phyloP scores from a whole-genome alignment of 2,329 filamentous ascomycete genomes.

The Cladosporium austrohemisphaericum region DNA sequence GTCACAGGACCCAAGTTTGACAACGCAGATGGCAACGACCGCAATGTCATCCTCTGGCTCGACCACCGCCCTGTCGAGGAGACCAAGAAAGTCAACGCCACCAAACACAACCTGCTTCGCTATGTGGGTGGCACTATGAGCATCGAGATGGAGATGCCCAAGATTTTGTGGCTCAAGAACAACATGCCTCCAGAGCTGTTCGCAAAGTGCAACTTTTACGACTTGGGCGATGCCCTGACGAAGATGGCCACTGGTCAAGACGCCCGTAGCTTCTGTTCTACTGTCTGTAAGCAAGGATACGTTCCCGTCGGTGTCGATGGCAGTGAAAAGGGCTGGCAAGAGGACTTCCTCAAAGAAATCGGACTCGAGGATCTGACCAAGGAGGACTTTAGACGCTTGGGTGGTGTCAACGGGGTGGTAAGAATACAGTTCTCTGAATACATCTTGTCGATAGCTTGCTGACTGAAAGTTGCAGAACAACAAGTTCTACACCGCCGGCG shows the following conservation, averaged over 20 bases:
- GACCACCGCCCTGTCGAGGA: constrained; percentile 90
- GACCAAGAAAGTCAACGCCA: constrained; percentile 89
- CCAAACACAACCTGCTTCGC: constrained; percentile 84
- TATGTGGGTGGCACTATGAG: constrained; percentile 99
- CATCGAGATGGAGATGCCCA: constrained; percentile 99
- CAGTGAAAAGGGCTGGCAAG: constrained; percentile 96
- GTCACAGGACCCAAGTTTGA: constrained; percentile 86
- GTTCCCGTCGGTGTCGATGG: constrained; percentile 96
- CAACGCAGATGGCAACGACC: constrained; percentile 70
- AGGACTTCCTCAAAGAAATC: constrained; percentile 84
- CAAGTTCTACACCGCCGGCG: constrained; percentile 84
- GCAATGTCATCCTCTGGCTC: constrained; percentile 95
- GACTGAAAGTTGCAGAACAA: constrained; percentile 67
- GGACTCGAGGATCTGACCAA: constrained; percentile 71
- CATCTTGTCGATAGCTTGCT: constrained; percentile 18
- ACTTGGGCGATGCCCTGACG: constrained; percentile 86
- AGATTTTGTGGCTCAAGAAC: constrained; percentile 97
- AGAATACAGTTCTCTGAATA: constrained; percentile 29
- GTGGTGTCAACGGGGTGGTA: constrained; percentile 92
- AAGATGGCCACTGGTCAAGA: constrained; percentile 91
- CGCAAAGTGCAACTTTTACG: constrained; percentile 92
- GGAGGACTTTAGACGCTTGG: constrained; percentile 88
- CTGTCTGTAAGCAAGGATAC: constrained; percentile 95
- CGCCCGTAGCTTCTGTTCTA: constrained; percentile 88
- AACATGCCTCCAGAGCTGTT: constrained; percentile 93